Percentiles rank a stretch among this genome's conserved stretches.
Evolutionary conservation across 2,329 filamentous ascomycete genomes (phyloP).

Genomic region (Calonectria multiphialidica): DNA sequence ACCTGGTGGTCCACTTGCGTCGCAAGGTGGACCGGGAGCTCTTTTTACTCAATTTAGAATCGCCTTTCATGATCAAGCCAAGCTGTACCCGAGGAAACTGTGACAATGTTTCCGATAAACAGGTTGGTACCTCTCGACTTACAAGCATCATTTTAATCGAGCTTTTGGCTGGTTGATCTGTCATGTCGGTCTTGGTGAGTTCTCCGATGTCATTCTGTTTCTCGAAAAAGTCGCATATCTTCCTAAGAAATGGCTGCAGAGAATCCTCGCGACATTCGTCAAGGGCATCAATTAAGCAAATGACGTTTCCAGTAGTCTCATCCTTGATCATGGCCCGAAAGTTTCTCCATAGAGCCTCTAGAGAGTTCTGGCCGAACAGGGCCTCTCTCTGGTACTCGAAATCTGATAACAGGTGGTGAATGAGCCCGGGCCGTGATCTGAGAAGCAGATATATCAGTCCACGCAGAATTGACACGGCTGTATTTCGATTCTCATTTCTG

Average conservation of each 20-base stretch:
- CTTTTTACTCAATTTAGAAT: not conserved
- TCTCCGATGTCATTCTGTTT: not conserved
- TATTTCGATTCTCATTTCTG: not conserved
- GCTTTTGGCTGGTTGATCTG: not conserved
- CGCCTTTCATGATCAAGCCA: not conserved
- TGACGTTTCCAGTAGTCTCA: not conserved
- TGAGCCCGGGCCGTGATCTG: not conserved
- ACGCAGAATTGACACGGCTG: not conserved
- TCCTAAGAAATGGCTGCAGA: not conserved
- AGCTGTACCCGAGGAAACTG: not conserved
- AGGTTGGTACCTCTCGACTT: not conserved
- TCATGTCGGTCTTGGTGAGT: not conserved
- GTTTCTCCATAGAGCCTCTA: not conserved
- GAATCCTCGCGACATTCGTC: slow-evolving; percentile 1
- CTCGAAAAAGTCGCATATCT: not conserved
- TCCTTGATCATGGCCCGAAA: not conserved
- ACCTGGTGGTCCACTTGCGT: not conserved
- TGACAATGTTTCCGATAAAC: not conserved
- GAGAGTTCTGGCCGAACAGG: not conserved
- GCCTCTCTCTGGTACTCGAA: slow-evolving; percentile 1
- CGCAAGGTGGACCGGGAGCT: not conserved
- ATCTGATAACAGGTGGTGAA: not conserved
- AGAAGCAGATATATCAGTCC: not conserved
- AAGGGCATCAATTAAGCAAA: not conserved
- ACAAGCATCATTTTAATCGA: not conserved